Conservation (phyloP, 495 filamentous ascomycete species). For the Penicillium mononematosum region DNA sequence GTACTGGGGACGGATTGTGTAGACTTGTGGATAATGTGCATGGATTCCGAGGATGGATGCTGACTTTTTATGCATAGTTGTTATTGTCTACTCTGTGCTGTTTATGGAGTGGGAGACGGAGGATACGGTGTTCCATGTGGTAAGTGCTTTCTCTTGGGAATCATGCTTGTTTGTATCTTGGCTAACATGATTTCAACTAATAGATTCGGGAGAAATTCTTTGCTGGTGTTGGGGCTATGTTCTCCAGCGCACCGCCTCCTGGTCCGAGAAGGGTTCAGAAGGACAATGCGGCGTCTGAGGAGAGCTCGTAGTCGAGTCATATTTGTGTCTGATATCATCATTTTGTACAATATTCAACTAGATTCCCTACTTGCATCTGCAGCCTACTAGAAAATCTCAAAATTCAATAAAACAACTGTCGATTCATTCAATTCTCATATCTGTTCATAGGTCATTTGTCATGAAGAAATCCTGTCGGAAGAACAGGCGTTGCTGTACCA, state of each 20-base stretch:
- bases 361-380: slow-evolving; percentile 10
- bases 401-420: slow-evolving; percentile 4
- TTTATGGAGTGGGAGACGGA: slow-evolving; percentile 74
- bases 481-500: slow-evolving; percentile 23
- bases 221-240: slow-evolving; percentile 31
- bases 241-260: slow-evolving; percentile 39
- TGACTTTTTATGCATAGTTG: slow-evolving; percentile 45
- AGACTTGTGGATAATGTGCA: background rate
- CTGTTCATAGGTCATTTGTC: slow-evolving; percentile 28
- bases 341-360: slow-evolving; percentile 10
- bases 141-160: slow-evolving; percentile 22
- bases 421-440: slow-evolving; percentile 32
- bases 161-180: background rate
- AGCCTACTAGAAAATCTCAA: background rate
- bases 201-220: slow-evolving; percentile 45
- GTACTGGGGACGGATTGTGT: background rate
- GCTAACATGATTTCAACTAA: background rate
- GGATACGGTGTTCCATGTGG: slow-evolving; percentile 59
- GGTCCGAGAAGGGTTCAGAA: slow-evolving; percentile 28
- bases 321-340: background rate
- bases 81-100: slow-evolving; percentile 69
- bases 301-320: slow-evolving; percentile 1
- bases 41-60: slow-evolving; percentile 1
- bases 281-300: background rate
- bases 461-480: slow-evolving; percentile 25